These are phyloP conservation scores for Komagataella ulmi DNA, from an alignment of 805 yeast species.

Conservation along the genomic window DNA sequence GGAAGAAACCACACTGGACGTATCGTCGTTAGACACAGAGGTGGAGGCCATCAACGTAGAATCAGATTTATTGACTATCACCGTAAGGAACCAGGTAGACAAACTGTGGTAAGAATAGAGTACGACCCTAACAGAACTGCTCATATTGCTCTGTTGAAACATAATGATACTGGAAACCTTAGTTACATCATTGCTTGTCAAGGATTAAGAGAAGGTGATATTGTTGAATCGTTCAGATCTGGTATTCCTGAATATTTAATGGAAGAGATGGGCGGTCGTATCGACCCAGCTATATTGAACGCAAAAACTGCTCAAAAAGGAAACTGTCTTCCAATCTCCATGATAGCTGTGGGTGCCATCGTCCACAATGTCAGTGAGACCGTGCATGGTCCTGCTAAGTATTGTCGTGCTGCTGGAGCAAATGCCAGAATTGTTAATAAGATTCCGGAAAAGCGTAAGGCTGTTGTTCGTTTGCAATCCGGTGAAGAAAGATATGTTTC, in stretches of 20 bases:
- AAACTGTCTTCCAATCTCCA: constrained; percentile 80
- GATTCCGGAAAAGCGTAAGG: constrained; percentile 53
- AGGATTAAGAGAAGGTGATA: constrained; percentile 88
- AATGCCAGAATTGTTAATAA: constrained; percentile 82
- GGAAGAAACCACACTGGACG: constrained; percentile 87
- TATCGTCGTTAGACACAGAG: constrained; percentile 87
- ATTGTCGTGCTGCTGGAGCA: constrained; percentile 91
- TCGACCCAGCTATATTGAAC: constrained; percentile 84
- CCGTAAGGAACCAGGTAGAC: constrained; percentile 56
- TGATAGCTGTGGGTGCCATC: constrained; percentile 92
- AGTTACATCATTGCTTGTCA: constrained; percentile 85
- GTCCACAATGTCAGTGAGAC: constrained; percentile 79
- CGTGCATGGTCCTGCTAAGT: constrained; percentile 66
- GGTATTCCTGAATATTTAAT: constrained; percentile 73
- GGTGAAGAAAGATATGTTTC: constrained; percentile 92
- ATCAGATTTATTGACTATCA: constrained; percentile 69
- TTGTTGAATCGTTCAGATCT: constrained; percentile 75
- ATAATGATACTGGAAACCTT: constrained; percentile 42
- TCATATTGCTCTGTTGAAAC: constrained; percentile 78
- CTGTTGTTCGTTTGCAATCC: constrained; percentile 69
- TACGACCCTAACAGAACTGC: constrained; percentile 92
- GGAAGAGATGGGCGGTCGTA: constrained; percentile 77
- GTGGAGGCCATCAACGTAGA: constrained; percentile 93
- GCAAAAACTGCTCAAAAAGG: constrained; percentile 86
- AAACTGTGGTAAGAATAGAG: constrained; percentile 77